Evolutionary conservation across 352 stramenopile species (phyloP).

Genomic region (Stramenopiles sp.): DNA sequence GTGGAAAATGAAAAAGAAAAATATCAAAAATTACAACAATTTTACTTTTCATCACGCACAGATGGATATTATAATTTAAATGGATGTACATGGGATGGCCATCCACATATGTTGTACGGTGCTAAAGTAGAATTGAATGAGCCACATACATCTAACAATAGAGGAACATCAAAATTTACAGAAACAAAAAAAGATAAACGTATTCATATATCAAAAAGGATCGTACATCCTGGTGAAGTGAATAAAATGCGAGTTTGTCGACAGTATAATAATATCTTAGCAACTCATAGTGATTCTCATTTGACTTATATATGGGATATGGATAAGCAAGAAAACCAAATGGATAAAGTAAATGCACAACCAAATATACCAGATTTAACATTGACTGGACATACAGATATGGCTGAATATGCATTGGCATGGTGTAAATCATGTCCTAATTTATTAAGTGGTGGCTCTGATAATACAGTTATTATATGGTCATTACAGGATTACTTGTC

Average conservation of each 20-base stretch:
- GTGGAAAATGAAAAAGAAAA: not conserved
- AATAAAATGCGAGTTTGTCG: slow-evolving; percentile 8
- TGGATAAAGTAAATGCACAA: not conserved
- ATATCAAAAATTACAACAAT: not conserved
- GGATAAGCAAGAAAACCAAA: not conserved
- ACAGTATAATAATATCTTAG: not conserved
- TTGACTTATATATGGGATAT: not conserved
- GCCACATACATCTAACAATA: not conserved
- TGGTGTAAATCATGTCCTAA: slow-evolving; percentile 72
- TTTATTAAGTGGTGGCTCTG: slow-evolving; percentile 67
- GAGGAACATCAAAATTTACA: not conserved
- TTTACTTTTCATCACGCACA: not conserved
- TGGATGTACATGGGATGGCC: not conserved
- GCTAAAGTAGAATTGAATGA: not conserved
- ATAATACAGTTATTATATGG: slow-evolving; percentile 91
- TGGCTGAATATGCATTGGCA: slow-evolving; percentile 17
- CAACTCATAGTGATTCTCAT: not conserved
- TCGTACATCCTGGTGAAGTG: slow-evolving; percentile 16
- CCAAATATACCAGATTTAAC: not conserved
- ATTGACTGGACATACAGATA: not conserved
- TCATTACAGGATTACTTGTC: not conserved
- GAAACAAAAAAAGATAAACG: not conserved
- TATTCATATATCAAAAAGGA: slow-evolving; percentile 10
- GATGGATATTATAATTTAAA: not conserved
- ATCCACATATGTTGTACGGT: not conserved